Evolutionary conservation across 2,329 filamentous ascomycete genomes (phyloP).

Genomic region (Graphilbum ipis-grandicollis): DNA sequence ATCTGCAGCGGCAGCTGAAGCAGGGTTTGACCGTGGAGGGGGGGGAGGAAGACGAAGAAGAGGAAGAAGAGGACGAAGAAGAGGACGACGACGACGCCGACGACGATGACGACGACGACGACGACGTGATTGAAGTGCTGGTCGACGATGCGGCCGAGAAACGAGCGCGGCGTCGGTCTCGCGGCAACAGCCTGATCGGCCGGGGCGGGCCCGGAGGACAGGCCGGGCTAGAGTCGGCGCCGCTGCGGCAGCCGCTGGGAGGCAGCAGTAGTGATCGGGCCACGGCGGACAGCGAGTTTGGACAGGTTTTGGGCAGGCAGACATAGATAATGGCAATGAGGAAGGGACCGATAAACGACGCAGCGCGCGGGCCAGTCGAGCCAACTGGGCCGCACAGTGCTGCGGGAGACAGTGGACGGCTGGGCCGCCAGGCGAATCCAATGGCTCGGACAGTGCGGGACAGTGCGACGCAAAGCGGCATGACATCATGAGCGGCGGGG

Average conservation of each 20-base stretch:
- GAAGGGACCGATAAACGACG: no score
- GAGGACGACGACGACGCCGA: slow-evolving; percentile 9
- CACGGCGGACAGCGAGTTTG: slow-evolving; percentile 3
- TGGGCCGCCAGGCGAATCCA: no score
- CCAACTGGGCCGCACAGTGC: background rate
- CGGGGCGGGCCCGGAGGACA: slow-evolving; percentile 10
- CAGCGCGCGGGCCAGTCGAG: background rate
- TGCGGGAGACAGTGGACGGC: background rate
- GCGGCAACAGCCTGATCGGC: slow-evolving; percentile 37
- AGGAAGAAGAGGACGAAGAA: slow-evolving; percentile 8
- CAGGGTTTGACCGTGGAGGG: slow-evolving; percentile 22
- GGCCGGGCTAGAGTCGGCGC: slow-evolving; percentile 16
- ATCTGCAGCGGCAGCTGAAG: slow-evolving; percentile 31
- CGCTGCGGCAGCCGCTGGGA: slow-evolving; percentile 9
- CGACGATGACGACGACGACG: slow-evolving; percentile 4
- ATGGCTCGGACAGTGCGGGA: no score
- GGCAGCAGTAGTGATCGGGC: background rate
- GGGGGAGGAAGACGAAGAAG: slow-evolving; percentile 1
- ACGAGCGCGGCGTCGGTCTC: slow-evolving; percentile 31
- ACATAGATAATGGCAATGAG: no score
- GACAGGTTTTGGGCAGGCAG: slow-evolving; percentile 3
- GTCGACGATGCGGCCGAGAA: slow-evolving; percentile 37
- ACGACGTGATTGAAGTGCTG: slow-evolving; percentile 19
- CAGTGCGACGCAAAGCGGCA: no score
- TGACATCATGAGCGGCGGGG: no score